A percentile compares a stretch with the other conserved stretches of the same genome.
Conservation (phyloP, 768 basidiomycete genomes). For the Russula griseocarnosa region DNA sequence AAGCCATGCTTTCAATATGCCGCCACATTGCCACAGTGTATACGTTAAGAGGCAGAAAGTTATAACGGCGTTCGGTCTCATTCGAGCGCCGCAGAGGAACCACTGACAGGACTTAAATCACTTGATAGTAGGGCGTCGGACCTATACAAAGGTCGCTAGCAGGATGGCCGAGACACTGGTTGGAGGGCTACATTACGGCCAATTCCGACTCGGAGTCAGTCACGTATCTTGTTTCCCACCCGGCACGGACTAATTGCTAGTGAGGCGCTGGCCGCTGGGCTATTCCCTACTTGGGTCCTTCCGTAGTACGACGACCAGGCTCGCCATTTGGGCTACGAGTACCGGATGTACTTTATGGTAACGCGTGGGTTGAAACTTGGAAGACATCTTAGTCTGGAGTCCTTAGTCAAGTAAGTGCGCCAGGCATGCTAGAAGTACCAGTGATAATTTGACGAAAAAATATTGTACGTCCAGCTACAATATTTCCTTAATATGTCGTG, state of each 20-base stretch:
- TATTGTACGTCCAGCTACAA: not conserved
- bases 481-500: not conserved
- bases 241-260: constrained; percentile 28
- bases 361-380: constrained; percentile 45
- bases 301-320: constrained; percentile 35
- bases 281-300: constrained; percentile 43
- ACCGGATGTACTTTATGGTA: constrained; percentile 45
- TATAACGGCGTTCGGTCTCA: no score
- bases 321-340: constrained; percentile 36
- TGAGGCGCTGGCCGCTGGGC: constrained; percentile 39
- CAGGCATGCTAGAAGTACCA: constrained; percentile 15
- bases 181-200: constrained; percentile 64
- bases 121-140: no score
- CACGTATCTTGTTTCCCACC: not conserved
- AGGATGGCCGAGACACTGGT: constrained; percentile 62
- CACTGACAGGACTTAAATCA: no score
- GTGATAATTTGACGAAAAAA: constrained; percentile 4
- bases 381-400: constrained; percentile 14
- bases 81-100: no score
- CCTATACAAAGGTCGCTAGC: no score
- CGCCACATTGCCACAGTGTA: no score
- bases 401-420: constrained; percentile 9
- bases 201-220: constrained; percentile 63
- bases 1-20: constrained; percentile 4
- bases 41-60: no score